Evolutionary conservation across 2,329 filamentous ascomycete species (phyloP).

Genomic region (Pestalotiopsis sp.): DNA sequence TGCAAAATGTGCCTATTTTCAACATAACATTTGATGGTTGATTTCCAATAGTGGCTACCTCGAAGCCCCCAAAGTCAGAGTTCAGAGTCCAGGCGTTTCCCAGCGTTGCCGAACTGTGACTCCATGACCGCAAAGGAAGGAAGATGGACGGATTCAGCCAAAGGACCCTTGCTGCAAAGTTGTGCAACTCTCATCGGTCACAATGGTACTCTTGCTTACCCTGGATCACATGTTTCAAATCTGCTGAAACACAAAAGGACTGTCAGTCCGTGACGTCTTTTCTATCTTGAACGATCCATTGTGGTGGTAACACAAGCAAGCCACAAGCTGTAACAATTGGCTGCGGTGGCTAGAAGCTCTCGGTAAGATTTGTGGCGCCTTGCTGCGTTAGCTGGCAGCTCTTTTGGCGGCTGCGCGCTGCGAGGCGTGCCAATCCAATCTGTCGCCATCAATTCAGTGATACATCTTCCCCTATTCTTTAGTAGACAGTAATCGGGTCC

Average conservation of each 20-base stretch:
- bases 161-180: background rate
- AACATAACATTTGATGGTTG: background rate
- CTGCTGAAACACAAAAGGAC: background rate
- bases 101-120: background rate
- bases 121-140: background rate
- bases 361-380: background rate
- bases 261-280: background rate
- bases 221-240: background rate
- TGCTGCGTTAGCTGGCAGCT: background rate
- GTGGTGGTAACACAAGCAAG: background rate
- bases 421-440: background rate
- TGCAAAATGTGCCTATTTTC: background rate
- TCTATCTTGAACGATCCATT: background rate
- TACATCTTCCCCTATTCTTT: background rate
- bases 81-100: background rate
- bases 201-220: background rate
- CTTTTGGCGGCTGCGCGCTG: background rate
- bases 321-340: background rate
- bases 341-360: background rate
- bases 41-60: background rate
- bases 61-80: background rate
- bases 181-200: background rate
- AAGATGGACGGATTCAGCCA: background rate
- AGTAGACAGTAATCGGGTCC: background rate
- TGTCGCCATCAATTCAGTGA: background rate